These are phyloP conservation scores for Mortierella alpina DNA, from an alignment of 192 early-diverging fungal genomes.

Conservation along the genomic window DNA sequence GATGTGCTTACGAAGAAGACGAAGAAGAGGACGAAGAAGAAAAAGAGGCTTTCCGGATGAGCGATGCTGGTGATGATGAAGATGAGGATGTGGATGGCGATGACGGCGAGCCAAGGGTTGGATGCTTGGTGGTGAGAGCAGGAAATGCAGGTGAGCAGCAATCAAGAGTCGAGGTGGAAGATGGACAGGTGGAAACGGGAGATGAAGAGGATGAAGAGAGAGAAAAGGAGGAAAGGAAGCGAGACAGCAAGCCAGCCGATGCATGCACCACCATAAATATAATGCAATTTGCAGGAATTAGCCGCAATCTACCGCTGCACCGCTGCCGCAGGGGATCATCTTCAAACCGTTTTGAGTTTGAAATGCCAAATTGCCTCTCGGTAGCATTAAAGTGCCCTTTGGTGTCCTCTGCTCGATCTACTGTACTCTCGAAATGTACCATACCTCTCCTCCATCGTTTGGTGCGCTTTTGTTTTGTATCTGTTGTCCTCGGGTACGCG, in stretches of 20 bases:
- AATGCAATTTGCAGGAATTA: background rate
- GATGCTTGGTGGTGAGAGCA: background rate
- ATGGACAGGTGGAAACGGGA: background rate
- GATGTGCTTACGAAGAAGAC: background rate
- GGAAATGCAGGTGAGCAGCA: conserved; percentile 1
- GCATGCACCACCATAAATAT: background rate
- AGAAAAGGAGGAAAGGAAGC: background rate
- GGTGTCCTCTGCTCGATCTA: background rate
- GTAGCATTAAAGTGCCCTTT: background rate
- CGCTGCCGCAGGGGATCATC: conserved; percentile 1
- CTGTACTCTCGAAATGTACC: no score
- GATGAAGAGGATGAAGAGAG: background rate
- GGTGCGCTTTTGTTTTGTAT: no score
- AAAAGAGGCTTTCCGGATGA: background rate
- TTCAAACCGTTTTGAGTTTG: conserved; percentile 19
- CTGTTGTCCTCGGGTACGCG: no score
- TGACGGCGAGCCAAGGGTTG: background rate
- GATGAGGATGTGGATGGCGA: background rate
- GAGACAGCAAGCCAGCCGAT: conserved; percentile 1
- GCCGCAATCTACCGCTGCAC: background rate
- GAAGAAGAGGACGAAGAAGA: background rate
- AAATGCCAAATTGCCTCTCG: no score
- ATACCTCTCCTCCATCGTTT: no score
- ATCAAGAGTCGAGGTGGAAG: background rate
- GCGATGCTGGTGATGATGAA: background rate